Evolutionary conservation across 1,284 basidiomycete species (phyloP), one percentile per base, ranked within the genome.

Genomic region (Ustilago shanxiensis): DNA sequence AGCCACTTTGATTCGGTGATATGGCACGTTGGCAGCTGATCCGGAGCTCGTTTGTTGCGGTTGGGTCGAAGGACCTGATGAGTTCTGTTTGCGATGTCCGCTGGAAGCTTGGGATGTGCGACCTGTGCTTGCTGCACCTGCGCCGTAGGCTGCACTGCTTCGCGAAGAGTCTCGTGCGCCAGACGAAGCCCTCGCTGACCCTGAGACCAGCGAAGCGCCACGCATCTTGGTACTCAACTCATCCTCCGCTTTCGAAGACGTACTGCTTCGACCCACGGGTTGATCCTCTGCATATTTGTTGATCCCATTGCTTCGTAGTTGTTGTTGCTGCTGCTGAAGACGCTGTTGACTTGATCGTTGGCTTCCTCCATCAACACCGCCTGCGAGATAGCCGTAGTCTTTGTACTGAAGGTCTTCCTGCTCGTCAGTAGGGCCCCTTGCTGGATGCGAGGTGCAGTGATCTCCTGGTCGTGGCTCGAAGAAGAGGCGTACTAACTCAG

Each of bases 1-100:
- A 84, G 96, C 97, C 61, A 99, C 94, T 88, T 99, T 99, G 88
- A 99, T 97, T 96, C 39, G 94, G 91, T 39, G 93, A 91, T 62
- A 75, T n/a, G 73, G 60, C 10, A 79, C 72, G 54, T 66, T 66
- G 45, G 70, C 73, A 28, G 69, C 73, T 3, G 84, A 62, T 22
- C 78, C 72, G 11, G 73, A 73, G 14, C 56, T 9, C 4, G 47
- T 13, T 3, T 49, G 59, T 28, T 28, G 61, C 51, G 49, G 64
- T 31, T 59, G 56, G 26, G 66, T 56, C 18, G 68, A 60, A 14
- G 66, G 59, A 14, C 77, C 67, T 14, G 75, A 77, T 9, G 73
- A 76, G 47, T 55, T 60, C 20, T 70, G 70, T 49, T 75, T 74
- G 24, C 64, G 59, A 52, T 71, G 76, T 1, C 77, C 70, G 29